Evolutionary conservation across 352 stramenopile species (phyloP), one percentile per base, ranked within the genome.

Genomic region (Globisporangium solare): DNA sequence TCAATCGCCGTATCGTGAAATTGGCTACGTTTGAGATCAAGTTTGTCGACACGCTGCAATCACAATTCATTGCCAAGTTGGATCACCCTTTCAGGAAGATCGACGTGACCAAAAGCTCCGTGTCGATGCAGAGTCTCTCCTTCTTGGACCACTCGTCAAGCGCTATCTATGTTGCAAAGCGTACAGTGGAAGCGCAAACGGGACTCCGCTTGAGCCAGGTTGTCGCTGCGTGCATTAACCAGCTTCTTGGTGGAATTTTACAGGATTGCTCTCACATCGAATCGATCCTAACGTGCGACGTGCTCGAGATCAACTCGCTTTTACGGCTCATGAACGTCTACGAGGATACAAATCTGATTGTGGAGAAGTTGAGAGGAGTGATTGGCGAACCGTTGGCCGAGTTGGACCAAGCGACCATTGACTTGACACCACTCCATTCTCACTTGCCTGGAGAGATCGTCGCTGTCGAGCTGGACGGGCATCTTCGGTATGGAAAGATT

Each of bases 361-460:
- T 73, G 2, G 82, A 92, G 48, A 88, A 86, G 39, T 64, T 87
- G 47, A 80, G 84, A 45, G 84, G 84, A 24, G 60, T 73, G 6
- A 58, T 79, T 13, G 83, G 79, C 1, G 72, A 89, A 21, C 60
- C 69, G 32, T 53, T 94, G 22, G 73, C 67, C 10, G 70, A 84
- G 5, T 51, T 51, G 13, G 83, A 94, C 56, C 60, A 61, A 22
- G 52, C 46, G 3, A 66, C 59, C 24, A 67, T 91, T 4, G 83
- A 91, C 41, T 40, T 94, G 24, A 56, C 76, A 31, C 84, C 84
- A 6, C 56, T 94, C 42, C 67, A 79, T 10, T 83, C 81, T n/a
- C 88, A 83, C 54, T 66, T 84, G 27, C 52, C 76, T 10, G 82
- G 82, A 51, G 84, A 94, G 54, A 66, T 90, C 14, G 73, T 94